Evolutionary conservation across 1,284 basidiomycete genomes (phyloP).

Genomic region (Marasmius oreades): DNA sequence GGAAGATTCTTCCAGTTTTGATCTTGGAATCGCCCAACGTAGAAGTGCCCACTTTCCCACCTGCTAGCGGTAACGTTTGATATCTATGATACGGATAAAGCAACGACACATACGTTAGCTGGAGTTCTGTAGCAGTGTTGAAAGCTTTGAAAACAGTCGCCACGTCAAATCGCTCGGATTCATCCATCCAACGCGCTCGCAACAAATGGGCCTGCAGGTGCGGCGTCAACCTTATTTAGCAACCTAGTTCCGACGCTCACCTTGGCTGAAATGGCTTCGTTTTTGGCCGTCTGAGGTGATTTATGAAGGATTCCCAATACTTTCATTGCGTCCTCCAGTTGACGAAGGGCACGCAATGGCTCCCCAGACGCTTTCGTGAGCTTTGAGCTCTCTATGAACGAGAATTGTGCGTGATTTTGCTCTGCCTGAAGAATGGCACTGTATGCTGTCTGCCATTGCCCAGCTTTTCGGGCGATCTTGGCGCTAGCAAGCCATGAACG

Average conservation of each 20-base stretch:
- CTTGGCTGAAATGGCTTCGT: conserved; percentile 41
- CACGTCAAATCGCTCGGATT: conserved; percentile 81
- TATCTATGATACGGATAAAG: conserved; percentile 3
- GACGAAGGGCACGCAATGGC: conserved; percentile 83
- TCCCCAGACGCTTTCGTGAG: conserved; percentile 81
- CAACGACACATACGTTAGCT: conserved; percentile 45
- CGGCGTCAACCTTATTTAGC: not conserved
- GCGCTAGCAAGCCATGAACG: conserved; percentile 90
- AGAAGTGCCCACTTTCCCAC: conserved; percentile 84
- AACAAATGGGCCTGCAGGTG: conserved; percentile 72
- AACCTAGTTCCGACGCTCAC: conserved; percentile 33
- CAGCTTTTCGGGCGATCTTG: conserved; percentile 93
- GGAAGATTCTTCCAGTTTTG: conserved; percentile 60
- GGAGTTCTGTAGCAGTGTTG: conserved; percentile 50
- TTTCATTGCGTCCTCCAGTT: conserved; percentile 80
- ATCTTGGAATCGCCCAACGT: conserved; percentile 88
- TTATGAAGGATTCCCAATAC: conserved; percentile 40
- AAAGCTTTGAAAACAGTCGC: conserved; percentile 64
- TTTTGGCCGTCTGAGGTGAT: too few species aligned
- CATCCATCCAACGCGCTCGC: conserved; percentile 92
- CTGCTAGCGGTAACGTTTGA: conserved; percentile 34
- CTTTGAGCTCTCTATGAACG: conserved; percentile 92
- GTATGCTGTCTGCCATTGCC: conserved; percentile 96
- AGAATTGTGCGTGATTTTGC: conserved; percentile 71
- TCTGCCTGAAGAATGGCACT: conserved; percentile 92